These are phyloP conservation scores for Polychytrium aggregatum DNA, from an alignment of 192 early-diverging fungal species.

Conservation along the genomic window DNA sequence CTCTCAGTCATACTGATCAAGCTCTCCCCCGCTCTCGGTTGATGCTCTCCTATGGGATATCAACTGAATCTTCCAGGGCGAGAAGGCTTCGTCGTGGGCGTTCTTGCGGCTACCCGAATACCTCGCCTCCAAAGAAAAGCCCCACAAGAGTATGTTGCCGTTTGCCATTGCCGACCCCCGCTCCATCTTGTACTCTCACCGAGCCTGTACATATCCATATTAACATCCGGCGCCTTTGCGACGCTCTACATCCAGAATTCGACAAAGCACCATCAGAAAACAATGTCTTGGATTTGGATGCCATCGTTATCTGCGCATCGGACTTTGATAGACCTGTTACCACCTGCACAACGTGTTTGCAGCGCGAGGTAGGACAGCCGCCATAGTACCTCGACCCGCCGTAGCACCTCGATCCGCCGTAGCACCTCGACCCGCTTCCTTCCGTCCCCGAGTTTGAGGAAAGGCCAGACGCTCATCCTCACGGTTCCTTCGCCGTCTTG, in stretches of 20 bases:
- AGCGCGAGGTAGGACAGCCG: conserved; percentile 61
- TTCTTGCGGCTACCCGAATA: conserved; percentile 75
- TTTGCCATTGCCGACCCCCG: conserved; percentile 20
- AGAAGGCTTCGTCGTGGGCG: conserved; percentile 65
- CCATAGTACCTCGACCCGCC: too few species aligned
- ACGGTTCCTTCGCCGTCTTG: too few species aligned
- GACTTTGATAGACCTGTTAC: conserved; percentile 61
- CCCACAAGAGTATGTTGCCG: conserved; percentile 26
- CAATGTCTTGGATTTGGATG: conserved; percentile 62
- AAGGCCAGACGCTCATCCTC: too few species aligned
- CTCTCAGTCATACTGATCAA: too few species aligned
- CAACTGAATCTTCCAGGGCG: conserved; percentile 48
- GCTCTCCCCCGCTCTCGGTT: too few species aligned
- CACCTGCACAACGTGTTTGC: conserved; percentile 74
- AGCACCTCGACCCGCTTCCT: too few species aligned
- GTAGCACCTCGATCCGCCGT: too few species aligned
- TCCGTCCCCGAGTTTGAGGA: too few species aligned
- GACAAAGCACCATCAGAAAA: conserved; percentile 12
- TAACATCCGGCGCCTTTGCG: too few species aligned
- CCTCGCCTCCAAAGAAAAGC: conserved; percentile 63
- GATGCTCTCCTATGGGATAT: too few species aligned
- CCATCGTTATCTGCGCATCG: conserved; percentile 75
- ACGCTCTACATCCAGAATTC: too few species aligned
- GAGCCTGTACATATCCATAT: too few species aligned
- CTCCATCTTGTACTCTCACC: conserved; percentile 11